Percentiles rank a stretch among this genome's conserved stretches.
Evolutionary conservation across 805 yeast genomes (phyloP).

Genomic region (Saturnispora sekii): DNA sequence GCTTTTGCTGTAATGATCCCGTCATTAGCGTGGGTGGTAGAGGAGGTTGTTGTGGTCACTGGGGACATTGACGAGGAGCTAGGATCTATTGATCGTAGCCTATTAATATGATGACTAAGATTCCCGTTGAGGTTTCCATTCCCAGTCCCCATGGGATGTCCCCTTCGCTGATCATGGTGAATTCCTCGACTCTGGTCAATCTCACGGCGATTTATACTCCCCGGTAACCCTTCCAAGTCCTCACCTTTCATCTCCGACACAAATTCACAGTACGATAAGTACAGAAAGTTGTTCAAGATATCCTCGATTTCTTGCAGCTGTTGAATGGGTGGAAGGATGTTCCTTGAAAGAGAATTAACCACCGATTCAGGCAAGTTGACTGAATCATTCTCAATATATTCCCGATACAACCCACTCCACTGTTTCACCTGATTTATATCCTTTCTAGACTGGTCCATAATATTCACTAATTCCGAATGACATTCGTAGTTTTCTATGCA

Average conservation of each 20-base stretch:
- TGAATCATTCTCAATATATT: slow-evolving; percentile 24
- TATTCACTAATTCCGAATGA: slow-evolving; percentile 18
- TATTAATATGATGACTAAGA: no score
- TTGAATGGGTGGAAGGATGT: slow-evolving; percentile 16
- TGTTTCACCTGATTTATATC: not conserved
- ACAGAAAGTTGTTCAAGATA: slow-evolving; percentile 20
- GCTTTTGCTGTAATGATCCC: no score
- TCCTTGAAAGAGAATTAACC: slow-evolving; percentile 10
- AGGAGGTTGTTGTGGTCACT: no score
- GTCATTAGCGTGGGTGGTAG: no score
- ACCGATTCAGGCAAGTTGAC: slow-evolving; percentile 27
- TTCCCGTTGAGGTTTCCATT: no score
- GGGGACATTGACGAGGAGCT: no score
- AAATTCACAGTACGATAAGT: slow-evolving; percentile 25
- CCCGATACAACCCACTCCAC: slow-evolving; percentile 22
- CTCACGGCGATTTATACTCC: no score
- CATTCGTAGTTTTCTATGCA: slow-evolving; percentile 30
- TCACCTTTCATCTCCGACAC: slow-evolving; percentile 9
- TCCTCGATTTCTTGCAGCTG: slow-evolving; percentile 16
- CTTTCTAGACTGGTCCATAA: slow-evolving; percentile 14
- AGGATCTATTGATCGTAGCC: no score
- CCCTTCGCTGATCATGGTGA: not conserved
- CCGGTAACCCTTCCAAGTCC: no score
- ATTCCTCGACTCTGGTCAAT: no score
- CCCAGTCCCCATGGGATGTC: no score